A percentile compares a stretch with the other conserved stretches of the same genome.
Conservation (phyloP, 805 yeast genomes). For the Ogataea nonfermentans region DNA sequence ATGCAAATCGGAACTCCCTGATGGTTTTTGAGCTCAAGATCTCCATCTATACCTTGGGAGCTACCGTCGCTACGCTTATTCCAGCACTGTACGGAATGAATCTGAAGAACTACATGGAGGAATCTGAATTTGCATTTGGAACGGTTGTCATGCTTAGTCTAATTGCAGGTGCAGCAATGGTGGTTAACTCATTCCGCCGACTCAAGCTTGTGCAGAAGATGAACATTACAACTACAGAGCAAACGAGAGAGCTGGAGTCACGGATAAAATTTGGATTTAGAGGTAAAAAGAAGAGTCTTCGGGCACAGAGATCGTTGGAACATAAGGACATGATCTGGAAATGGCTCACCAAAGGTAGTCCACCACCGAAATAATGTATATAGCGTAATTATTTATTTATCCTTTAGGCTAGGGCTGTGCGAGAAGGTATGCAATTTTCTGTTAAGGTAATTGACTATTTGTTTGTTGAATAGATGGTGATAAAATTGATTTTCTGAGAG, state of each 20-base stretch:
- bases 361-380: conserved; percentile 14
- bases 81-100: conserved; percentile 94
- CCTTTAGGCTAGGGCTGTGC: conserved; percentile 5
- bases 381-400: conserved; percentile 2
- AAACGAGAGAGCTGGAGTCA: conserved; percentile 28
- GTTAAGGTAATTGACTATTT: neutral
- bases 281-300: conserved; percentile 9
- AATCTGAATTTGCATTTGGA: conserved; percentile 60
- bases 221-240: conserved; percentile 51
- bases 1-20: conserved; percentile 85
- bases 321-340: conserved; percentile 52
- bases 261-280: conserved; percentile 18
- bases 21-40: conserved; percentile 84
- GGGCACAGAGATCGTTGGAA: conserved; percentile 7
- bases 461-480: conserved; percentile 4
- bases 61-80: conserved; percentile 77
- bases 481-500: neutral
- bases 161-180: conserved; percentile 52
- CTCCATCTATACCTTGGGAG: conserved; percentile 79
- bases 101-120: conserved; percentile 73
- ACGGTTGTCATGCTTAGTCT: conserved; percentile 52
- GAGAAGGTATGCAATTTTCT: conserved; percentile 3
- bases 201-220: conserved; percentile 61
- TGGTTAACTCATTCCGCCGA: conserved; percentile 54
- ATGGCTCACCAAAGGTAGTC: conserved; percentile 50